These are phyloP conservation scores for Hanseniaspora mollemarum DNA, from an alignment of 805 yeast genomes.

Conservation along the genomic window DNA sequence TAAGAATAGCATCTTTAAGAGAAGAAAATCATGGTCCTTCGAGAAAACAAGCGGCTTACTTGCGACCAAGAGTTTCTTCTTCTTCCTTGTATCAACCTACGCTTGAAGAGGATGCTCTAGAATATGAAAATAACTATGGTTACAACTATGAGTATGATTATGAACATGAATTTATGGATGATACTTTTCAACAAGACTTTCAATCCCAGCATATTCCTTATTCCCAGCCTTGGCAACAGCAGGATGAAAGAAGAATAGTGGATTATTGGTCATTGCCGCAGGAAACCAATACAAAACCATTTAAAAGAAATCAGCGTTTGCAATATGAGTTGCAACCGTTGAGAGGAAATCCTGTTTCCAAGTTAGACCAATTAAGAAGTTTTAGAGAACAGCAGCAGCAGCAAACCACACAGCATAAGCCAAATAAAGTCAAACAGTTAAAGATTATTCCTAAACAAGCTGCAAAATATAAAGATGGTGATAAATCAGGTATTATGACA, in stretches of 20 bases:
- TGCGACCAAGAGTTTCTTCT: constrained; percentile 12
- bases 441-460: not conserved
- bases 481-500: constrained; percentile 9
- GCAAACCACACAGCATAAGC: not conserved
- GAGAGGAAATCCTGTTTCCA: not conserved
- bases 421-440: not conserved
- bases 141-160: not conserved
- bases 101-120: not conserved
- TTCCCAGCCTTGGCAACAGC: not conserved
- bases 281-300: not conserved
- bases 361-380: not conserved
- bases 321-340: not conserved
- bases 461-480: constrained; percentile 3
- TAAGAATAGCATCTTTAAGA: not conserved
- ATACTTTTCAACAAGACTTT: constrained; percentile 12
- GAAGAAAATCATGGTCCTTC: not conserved
- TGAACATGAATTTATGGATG: constrained; percentile 1
- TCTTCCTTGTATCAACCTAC: constrained; percentile 1
- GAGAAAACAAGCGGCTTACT: constrained; percentile 4
- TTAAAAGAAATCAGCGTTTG: not conserved
- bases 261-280: constrained; percentile 14
- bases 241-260: not conserved
- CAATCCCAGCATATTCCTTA: not conserved
- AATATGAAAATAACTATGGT: not conserved
- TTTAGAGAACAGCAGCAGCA: constrained; percentile 1